Evolutionary conservation across 2,329 filamentous ascomycete genomes (phyloP), one percentile per base, ranked within the genome.

Genomic region (Tolypocladium pustulatum): DNA sequence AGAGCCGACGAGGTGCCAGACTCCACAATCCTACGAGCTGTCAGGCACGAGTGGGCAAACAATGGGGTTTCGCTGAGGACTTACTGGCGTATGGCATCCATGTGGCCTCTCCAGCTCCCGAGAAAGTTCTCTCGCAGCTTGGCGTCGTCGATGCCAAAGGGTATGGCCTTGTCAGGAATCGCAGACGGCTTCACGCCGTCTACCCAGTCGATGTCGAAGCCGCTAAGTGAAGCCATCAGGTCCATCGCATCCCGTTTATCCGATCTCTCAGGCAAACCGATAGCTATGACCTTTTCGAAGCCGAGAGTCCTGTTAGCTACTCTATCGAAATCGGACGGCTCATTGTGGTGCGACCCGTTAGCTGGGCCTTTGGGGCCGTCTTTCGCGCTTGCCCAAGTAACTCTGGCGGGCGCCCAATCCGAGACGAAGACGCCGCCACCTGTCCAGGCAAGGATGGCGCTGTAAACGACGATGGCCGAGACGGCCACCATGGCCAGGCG

Each of bases 211-310:
- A 82, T 64, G 0, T 72, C 65, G 13, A 83, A 65, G 9, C 71
- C 73, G 22, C 72, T 80, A 7, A 78, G 69, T 0, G 75, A 73
- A 3, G 77, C 77, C 4, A 76, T 75, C 7, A 81, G 67, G 1
- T 73, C 69, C 66, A 82, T 73, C 1, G 75, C 72, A 69, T 83
- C 78, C 37, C 77, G 73, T 10, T 78, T 75, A 61, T 83, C 81
- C 32, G 73, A 76, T 4, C 81, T 69, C 43, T 72, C 72, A 1
- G 77, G 75, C 1, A 82, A 72, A 38, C 78, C 81, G 54, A 83
- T 73, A 10, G 78, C 77, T 60, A 81, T 75, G 36, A 83, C 76
- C 58, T 78, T 73, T 43, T 79, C 69, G 60, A 83, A 83, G 6
- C 64, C 64, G 1, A 65, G 59, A 0, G 63, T 63, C 52, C 56